Evolutionary conservation across 2,329 filamentous ascomycete species (phyloP), one percentile per base, ranked within the genome.

Genomic region (Colletotrichum sp.): DNA sequence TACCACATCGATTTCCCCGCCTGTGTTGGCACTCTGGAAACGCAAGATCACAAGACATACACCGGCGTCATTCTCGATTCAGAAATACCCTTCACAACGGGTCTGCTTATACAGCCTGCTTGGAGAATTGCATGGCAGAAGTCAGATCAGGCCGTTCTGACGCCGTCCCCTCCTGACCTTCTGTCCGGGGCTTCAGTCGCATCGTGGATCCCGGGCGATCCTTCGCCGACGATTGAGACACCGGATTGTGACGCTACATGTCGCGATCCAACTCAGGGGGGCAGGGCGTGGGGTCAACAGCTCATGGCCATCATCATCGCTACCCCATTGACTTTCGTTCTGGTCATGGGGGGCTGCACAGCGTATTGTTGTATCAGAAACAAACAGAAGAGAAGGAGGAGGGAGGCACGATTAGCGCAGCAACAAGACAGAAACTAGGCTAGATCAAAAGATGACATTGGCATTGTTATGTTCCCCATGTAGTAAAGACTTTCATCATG

Each of bases 21-120:
- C 0, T 52, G 43, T 1, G 0, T 13, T 3, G n/a, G 43, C 0
- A 13, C 10, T 0, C n/a, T 52, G n/a, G 0, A 52, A 52, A 6
- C 0, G 43, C n/a, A 52, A 22, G 43, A 52, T 22, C 43, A 52
- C 3, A 0, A 52, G 2, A 52, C 43, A 12, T 52, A 22, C 13
- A 52, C 43, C 6, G 43, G 43, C 43, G 10, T 52, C n/a, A n/a
- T 52, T 52, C n/a, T 5, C 13, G 43, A 3, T 13, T 2, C 4
- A 0, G 43, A 13, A 22, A 4, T 13, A n/a, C 43, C n/a, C 4
- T 52, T 52, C n/a, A 52, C n/a, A 22, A 22, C 4, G n/a, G 43
- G 10, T 13, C 6, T 52, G 10, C 43, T 52, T 4, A 52, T 52
- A 3, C n/a, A 52, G n/a, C 43, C 43, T 0, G 43, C 43, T 1